Base-by-base conservation (phyloP, 345 rosid genomes). In the Melastoma malabathricum region DNA sequence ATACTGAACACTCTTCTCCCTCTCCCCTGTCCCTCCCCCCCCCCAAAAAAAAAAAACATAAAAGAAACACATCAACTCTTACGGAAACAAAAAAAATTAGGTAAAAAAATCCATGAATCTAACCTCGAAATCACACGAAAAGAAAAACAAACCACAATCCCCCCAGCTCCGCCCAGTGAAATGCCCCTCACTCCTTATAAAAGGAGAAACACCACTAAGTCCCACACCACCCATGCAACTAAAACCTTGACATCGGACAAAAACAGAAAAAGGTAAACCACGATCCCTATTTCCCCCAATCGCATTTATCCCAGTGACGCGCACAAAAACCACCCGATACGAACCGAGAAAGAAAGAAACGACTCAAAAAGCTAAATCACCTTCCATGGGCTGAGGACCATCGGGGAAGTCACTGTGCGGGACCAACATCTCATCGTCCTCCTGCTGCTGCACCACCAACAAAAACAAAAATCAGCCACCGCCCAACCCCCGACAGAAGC, bases 331-430 rank as follows among this genome's bases (percentile, higher is more conserved):
- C 39, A 53, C 15, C 23, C 29, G 0, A 13, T 15, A 43, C 8
- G 23, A 12, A 34, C 25, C 15, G 5, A 27, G 4, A 10, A 55
- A 55, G 15, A 18, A 18, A 54, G 38, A 4, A 15, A 13, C 3
- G 16, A 39, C 22, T 45, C 39, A 23, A n/a, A 56, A 29, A 19
- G 9, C 5, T 22, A 62, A 44, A 17, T 27, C n/a, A 65, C 84
- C 84, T 72, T 78, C 80, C 80, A 78, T 70, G 23, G 84, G 80
- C 70, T 75, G 84, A 45, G 77, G 84, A 61, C 78, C 78, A 4
- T 75, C 76, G 43, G 66, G 62, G 49, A 75, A 59, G 46, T 75
- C 84, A 8, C 75, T 48, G 60, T 78, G 72, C 22, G 84, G 84
- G 43, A 78, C 84, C 53, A 78, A 69, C 84, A 78, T 75, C 76